Conservation (phyloP, 2,329 filamentous ascomycete species). For the Clarireedia sp. region DNA sequence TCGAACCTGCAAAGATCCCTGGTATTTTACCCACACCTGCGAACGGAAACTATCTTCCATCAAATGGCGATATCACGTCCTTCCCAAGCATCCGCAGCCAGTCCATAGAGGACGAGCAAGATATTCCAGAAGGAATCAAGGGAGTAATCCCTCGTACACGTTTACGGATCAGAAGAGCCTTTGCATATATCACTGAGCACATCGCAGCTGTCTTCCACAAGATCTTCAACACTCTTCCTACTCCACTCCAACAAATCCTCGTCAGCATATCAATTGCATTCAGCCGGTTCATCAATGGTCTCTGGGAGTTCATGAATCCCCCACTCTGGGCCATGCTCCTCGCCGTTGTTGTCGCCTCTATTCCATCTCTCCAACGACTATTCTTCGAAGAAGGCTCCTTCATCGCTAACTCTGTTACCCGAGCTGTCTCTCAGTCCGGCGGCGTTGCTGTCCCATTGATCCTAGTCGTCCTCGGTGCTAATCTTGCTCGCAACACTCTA, state of each 20-base stretch:
- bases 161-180: slow-evolving; percentile 26
- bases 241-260: slow-evolving; percentile 42
- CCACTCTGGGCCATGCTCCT: slow-evolving; percentile 94
- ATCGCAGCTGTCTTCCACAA: slow-evolving; percentile 18
- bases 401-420: slow-evolving; percentile 84
- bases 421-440: slow-evolving; percentile 75
- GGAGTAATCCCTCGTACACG: slow-evolving; percentile 35
- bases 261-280: slow-evolving; percentile 34
- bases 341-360: slow-evolving; percentile 83
- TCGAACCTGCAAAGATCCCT: slow-evolving; percentile 30
- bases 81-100: slow-evolving; percentile 48
- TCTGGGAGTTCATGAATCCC: slow-evolving; percentile 97
- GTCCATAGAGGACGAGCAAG: slow-evolving; percentile 22
- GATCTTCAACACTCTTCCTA: slow-evolving; percentile 43
- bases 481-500: slow-evolving; percentile 85
- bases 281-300: slow-evolving; percentile 51
- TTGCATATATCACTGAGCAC: slow-evolving; percentile 11
- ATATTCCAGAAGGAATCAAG: slow-evolving; percentile 34
- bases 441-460: slow-evolving; percentile 92
- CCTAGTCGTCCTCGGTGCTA: slow-evolving; percentile 88
- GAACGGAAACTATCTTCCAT: slow-evolving; percentile 19
- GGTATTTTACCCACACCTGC: slow-evolving; percentile 17
- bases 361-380: slow-evolving; percentile 70
- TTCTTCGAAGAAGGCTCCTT: slow-evolving; percentile 91
- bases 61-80: slow-evolving; percentile 44